A percentile compares a stretch with the other conserved stretches of the same genome.
phyloP scores from a whole-genome alignment of 805 yeast genomes.

The Lipomyces kockii region DNA sequence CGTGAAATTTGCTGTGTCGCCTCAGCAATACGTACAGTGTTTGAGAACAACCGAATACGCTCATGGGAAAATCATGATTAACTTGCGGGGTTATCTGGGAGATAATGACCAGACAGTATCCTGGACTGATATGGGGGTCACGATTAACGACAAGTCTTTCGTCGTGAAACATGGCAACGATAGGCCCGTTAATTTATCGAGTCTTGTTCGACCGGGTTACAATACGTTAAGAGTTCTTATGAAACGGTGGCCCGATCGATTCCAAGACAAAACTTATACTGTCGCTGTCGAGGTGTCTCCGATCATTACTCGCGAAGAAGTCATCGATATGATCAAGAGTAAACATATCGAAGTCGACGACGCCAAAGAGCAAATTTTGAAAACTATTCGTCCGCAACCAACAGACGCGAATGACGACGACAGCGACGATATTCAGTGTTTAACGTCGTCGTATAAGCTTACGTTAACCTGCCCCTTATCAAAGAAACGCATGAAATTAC shows the following conservation, averaged over 20 bases:
- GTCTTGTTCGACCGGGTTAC: conserved; percentile 1
- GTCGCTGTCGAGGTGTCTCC: background rate
- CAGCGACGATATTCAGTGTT: conserved; percentile 15
- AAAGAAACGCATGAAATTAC: conserved; percentile 9
- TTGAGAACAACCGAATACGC: background rate
- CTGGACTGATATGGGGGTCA: background rate
- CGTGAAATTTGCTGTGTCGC: background rate
- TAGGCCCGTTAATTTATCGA: background rate
- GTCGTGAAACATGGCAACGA: background rate
- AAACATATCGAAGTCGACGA: background rate
- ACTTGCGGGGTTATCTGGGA: background rate
- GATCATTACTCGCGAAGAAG: background rate
- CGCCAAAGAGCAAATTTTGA: background rate
- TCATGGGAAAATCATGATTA: conserved; percentile 1
- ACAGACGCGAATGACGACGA: background rate
- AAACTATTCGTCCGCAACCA: background rate
- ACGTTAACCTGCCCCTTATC: conserved; percentile 12
- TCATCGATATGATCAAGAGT: background rate
- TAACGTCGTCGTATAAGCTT: background rate
- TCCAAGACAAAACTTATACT: background rate
- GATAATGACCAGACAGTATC: background rate
- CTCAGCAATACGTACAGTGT: background rate
- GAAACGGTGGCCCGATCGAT: background rate
- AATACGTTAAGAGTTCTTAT: background rate
- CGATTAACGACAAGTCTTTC: background rate